Evolutionary conservation across 345 rosid genomes (phyloP).

Genomic region (Arabidopsis arenosa): DNA sequence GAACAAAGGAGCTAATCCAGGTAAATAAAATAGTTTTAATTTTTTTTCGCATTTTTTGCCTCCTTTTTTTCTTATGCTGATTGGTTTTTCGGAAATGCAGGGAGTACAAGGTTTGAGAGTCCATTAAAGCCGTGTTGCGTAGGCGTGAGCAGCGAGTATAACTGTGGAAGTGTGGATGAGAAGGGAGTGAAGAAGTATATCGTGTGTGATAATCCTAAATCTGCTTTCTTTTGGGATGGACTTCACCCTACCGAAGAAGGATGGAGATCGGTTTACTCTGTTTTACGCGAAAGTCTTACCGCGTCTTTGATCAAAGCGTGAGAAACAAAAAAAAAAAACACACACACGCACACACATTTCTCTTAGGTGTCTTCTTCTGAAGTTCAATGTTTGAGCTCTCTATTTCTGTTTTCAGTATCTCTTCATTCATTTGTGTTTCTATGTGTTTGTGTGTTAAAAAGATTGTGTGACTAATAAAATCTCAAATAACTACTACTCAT

Average conservation of each 20-base stretch:
- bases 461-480: constrained; percentile 33
- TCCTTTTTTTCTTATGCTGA: background rate
- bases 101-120: constrained; percentile 51
- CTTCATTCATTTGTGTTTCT: constrained; percentile 42
- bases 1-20: constrained; percentile 48
- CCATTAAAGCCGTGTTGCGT: constrained; percentile 68
- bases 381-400: constrained; percentile 6
- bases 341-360: background rate
- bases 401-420: constrained; percentile 19
- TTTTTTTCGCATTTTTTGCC: background rate
- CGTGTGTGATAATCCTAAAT: constrained; percentile 53
- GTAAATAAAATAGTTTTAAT: background rate
- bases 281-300: constrained; percentile 47
- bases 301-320: constrained; percentile 41
- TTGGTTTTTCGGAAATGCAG: constrained; percentile 30
- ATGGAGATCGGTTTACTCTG: constrained; percentile 56
- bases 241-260: constrained; percentile 65
- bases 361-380: constrained; percentile 24
- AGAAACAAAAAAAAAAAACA: background rate
- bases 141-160: constrained; percentile 43
- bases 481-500: background rate
- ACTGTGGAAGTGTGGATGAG: constrained; percentile 57
- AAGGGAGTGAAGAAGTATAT: constrained; percentile 53
- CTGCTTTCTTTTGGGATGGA: constrained; percentile 66
- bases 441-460: background rate